Evolutionary conservation across 257 asterid genomes (phyloP), one percentile per base, ranked within the genome.

Genomic region (Fraxinus quadrangulata): DNA sequence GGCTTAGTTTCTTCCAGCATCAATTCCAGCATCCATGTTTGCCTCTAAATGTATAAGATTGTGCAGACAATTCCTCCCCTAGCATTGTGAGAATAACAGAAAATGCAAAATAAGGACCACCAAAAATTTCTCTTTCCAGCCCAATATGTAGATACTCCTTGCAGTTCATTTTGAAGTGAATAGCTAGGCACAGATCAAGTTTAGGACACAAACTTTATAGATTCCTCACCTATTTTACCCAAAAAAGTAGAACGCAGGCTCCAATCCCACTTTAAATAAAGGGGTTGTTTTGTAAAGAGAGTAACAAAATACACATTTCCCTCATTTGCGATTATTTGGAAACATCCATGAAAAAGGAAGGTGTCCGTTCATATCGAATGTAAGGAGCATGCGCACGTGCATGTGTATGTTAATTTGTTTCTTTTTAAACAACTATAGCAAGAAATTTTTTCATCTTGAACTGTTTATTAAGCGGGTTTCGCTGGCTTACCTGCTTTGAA

Each of bases 401-500:
- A 51, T 4, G 61, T 37, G 47, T 2, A 40, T 11, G 49, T 54
- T n/a, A 54, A 0, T 54, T 54, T 19, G 65, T 54, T 19, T 54
- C 26, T 19, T 19, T n/a, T 19, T 11, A 54, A 54, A 17, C 65
- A 5, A 54, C 26, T 47, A 47, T 16, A 16, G 65, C 65, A 54
- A 6, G 12, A 54, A 5, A 1, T 5, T 54, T 54, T 54, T 37
- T n/a, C 0, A 1, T 6, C 65, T 54, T 17, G 23, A 54, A 54
- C 65, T 1, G 65, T 54, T 54, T 54, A 54, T 19, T 54, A 54
- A 6, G 65, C 26, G 26, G 19, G 68, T 2, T 63, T 63, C 8
- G 69, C 69, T 24, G 17, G 31, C 56, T 68, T 42, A 91, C 97
- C 97, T 91, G 97, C 82, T 93, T 91, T 28, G 97, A 82, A 65